Percentiles rank a stretch among this genome's conserved stretches.
Evolutionary conservation across 768 basidiomycete species (phyloP).

Genomic region (Collybia sordida): DNA sequence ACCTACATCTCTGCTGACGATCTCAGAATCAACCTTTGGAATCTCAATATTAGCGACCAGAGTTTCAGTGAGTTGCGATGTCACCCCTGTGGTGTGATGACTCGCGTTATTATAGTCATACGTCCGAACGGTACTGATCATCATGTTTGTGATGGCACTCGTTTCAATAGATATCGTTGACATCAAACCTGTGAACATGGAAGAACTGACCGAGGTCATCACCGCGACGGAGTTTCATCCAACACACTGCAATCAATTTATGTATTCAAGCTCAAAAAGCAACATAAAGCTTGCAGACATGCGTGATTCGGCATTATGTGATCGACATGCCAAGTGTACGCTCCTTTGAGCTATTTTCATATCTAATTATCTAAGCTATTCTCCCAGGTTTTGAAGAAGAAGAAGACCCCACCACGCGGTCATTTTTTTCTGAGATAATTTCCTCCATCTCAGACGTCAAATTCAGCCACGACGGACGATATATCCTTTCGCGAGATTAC

Average conservation of each 20-base stretch:
- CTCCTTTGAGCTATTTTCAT: conserved; percentile 13
- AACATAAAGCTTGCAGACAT: conserved; percentile 99
- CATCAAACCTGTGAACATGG: conserved; percentile 99
- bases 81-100: not conserved
- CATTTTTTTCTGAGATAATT: conserved; percentile 99
- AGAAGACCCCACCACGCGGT: conserved; percentile 94
- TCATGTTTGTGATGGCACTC: not conserved
- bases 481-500: conserved; percentile 96
- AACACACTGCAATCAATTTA: conserved; percentile 95
- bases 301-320: conserved; percentile 97
- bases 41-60: conserved; percentile 96
- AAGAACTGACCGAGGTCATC: conserved; percentile 98
- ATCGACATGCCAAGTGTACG: conserved; percentile 93
- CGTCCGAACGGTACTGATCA: not conserved
- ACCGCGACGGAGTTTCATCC: conserved; percentile 99
- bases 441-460: conserved; percentile 99
- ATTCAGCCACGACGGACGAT: conserved; percentile 96
- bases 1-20: conserved; percentile 99
- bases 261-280: conserved; percentile 99
- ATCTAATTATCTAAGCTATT: conserved; percentile 10
- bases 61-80: conserved; percentile 83
- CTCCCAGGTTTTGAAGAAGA: conserved; percentile 93
- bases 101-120: not conserved
- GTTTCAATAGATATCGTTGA: conserved; percentile 86
- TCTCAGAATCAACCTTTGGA: conserved; percentile 97